These are phyloP conservation scores for Hortiboletus campestris DNA, from an alignment of 768 basidiomycete genomes.

Conservation along the genomic window DNA sequence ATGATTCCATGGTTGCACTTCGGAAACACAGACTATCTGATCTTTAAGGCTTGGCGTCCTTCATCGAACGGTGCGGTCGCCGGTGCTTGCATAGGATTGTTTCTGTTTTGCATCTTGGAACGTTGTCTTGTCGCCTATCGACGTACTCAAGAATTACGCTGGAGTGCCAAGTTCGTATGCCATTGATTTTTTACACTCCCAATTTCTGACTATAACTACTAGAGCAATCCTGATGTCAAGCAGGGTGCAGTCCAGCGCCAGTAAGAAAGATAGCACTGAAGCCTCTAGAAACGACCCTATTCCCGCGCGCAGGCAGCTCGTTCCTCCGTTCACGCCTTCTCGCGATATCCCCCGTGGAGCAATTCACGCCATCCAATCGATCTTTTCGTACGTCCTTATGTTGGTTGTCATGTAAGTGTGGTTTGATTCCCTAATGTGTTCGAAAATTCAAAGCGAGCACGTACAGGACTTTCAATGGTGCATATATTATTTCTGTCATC, in stretches of 20 bases:
- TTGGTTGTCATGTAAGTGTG: slow-evolving; percentile 68
- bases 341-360: slow-evolving; percentile 73
- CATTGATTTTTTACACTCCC: background rate
- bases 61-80: slow-evolving; percentile 65
- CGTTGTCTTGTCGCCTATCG: slow-evolving; percentile 63
- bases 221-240: slow-evolving; percentile 13
- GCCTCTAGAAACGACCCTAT: background rate
- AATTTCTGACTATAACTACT: background rate
- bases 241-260: background rate
- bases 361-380: slow-evolving; percentile 59
- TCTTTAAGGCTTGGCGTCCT: slow-evolving; percentile 70
- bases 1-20: slow-evolving; percentile 77
- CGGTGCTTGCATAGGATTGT: slow-evolving; percentile 72
- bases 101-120: slow-evolving; percentile 67
- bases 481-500: slow-evolving; percentile 71
- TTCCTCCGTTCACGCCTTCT: slow-evolving; percentile 59
- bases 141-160: slow-evolving; percentile 50
- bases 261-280: slow-evolving; percentile 1
- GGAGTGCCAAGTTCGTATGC: slow-evolving; percentile 53
- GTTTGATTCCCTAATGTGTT: background rate
- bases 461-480: slow-evolving; percentile 79
- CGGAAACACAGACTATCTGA: slow-evolving; percentile 56
- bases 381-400: slow-evolving; percentile 74
- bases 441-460: slow-evolving; percentile 5
- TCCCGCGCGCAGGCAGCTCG: slow-evolving; percentile 28